Base-by-base conservation (phyloP, 305 asterid genomes). In the Fraxinus sp. region DNA sequence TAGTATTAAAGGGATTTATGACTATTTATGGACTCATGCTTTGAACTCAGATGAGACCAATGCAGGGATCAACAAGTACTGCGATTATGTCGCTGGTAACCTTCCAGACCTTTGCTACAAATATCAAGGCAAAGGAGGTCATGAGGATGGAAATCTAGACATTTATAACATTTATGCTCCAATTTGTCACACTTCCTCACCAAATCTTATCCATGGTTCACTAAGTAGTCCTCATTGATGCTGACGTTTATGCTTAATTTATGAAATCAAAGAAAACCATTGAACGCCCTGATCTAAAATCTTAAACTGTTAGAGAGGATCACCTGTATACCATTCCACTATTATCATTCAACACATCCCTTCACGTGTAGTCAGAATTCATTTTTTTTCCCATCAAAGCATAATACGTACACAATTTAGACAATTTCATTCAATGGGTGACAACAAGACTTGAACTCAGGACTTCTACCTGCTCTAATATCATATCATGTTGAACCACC, bases 41-140 rank as follows among this genome's bases (percentile, higher is more conserved):
- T n/a, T 89, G 78, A 89, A 72, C 76, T 89, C 92, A 22, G 88
- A 86, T 64, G 89, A 83, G 81, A 81, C 83, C 3, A 85, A 84
- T 30, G 14, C 30, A 0, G 84, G 39, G 39, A 57, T 89, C 49
- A 20, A 81, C 35, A 82, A 81, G 13, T 76, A 28, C 59, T 89
- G 91, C 59, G 76, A 82, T 33, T 79, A 24, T 35, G 62, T 9
- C 13, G 36, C 74, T 1, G 59, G 72, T 66, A 20, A 35, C 1
- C 57, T 74, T 0, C 44, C 78, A 8, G 79, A 83, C 55, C 22
- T 73, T 30, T 84, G 85, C 32, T 0, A 0, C 7, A 59, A 3
- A 71, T 49, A 3, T 5, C 13, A 7, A 3, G 10, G 1, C 7
- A 66, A 84, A 49, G 28, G 87, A 1, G 5, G 1, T 2, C 9